These are phyloP conservation scores for Talaromyces liani DNA, from an alignment of 495 filamentous ascomycete genomes.

Conservation along the genomic window DNA sequence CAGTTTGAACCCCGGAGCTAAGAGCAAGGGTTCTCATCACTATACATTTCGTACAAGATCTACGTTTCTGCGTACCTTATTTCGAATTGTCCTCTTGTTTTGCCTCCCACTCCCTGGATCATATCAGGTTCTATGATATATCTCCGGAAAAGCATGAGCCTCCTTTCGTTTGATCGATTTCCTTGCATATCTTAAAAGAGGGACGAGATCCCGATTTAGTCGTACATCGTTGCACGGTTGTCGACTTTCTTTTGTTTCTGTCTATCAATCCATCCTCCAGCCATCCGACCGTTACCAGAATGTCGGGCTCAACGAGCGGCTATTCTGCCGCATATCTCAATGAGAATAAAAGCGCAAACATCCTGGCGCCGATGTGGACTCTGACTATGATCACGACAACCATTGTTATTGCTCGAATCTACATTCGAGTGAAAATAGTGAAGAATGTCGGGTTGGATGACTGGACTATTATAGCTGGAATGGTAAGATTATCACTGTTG, in stretches of 20 bases:
- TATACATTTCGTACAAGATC: background rate
- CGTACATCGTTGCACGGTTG: background rate
- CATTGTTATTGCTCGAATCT: slow-evolving; percentile 33
- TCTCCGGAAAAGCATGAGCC: background rate
- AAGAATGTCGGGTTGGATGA: slow-evolving; percentile 44
- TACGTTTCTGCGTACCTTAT: background rate
- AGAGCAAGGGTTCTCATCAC: background rate
- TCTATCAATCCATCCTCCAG: background rate
- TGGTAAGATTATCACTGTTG: slow-evolving; percentile 19
- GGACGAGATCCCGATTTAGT: background rate
- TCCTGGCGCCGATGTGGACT: slow-evolving; percentile 35
- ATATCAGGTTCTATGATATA: background rate
- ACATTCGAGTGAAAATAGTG: slow-evolving; percentile 35
- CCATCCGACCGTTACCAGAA: background rate
- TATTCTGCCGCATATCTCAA: background rate
- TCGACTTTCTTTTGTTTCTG: background rate
- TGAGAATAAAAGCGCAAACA: slow-evolving; percentile 30
- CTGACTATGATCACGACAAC: slow-evolving; percentile 26
- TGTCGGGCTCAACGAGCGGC: slow-evolving; percentile 2
- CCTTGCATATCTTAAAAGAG: background rate
- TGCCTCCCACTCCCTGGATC: background rate
- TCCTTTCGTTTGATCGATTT: background rate
- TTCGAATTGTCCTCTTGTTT: background rate
- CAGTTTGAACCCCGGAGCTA: background rate
- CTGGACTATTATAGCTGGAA: slow-evolving; percentile 36